Base-by-base conservation (phyloP, 768 basidiomycete species). In the Hygrocybe punicea region DNA sequence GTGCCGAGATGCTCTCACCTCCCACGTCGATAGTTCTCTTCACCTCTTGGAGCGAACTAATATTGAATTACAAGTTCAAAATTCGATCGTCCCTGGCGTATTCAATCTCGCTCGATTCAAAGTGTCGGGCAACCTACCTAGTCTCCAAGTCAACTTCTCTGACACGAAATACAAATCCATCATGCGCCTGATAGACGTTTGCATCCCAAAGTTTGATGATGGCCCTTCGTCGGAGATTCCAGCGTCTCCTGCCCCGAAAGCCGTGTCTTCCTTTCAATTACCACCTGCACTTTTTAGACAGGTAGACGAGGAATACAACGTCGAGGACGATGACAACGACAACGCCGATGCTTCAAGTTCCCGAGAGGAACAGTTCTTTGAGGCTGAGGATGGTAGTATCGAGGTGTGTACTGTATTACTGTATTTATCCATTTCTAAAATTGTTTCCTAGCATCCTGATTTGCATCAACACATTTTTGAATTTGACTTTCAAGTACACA, bases 41-140 rank as follows among this genome's bases (percentile, higher is more conserved):
- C 97, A 98, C 72, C 76, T 99, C 51, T 74, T 99, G 40, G 97
- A 98, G 74, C 84, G 92, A 46, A 92, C 93, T 65, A 96, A 85
- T 70, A 87, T 99, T 66, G 85, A 89, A 61, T 82, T 98, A 48
- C 82, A 86, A 65, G 83, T 97, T 16, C 91, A 97, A 65, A 95
- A 89, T 65, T 97, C 94, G 1, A 98, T 98, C 61, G 86, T 97
- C 33, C 89, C 92, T 0, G 84, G 83, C 51, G 90, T 85, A 13
- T 77, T 88, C 51, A 93, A 81, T 62, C 80, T 98, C 47, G 83
- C 94, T 2, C 82, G 89, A 37, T 89, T 98, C 80, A 98, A 94
- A 70, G 78, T 98, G 49, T 84, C 92, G 0, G 97, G 95, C 7
- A 87, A 86, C 58, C 75, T 99, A 39, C 95, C 96, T 2, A 83